These are phyloP conservation scores for Crataegus laevigata DNA, from an alignment of 306 rosid genomes.

Conservation along the genomic window DNA sequence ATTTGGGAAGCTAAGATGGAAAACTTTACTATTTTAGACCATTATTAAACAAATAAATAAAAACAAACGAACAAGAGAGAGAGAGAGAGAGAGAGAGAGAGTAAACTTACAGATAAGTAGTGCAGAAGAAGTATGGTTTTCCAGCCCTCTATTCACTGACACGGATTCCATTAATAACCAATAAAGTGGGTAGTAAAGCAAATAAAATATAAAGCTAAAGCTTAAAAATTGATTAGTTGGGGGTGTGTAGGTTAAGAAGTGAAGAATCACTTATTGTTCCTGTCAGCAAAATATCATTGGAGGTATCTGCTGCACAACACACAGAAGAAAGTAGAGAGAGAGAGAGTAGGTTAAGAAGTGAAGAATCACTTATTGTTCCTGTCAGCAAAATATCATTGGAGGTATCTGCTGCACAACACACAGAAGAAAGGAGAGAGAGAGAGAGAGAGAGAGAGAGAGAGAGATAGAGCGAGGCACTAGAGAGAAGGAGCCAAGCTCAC, in stretches of 20 bases:
- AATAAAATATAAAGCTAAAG: background rate
- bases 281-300: constrained; percentile 36
- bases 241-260: constrained; percentile 22
- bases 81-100: constrained; percentile 5
- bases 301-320: constrained; percentile 16
- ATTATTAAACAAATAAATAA: constrained; percentile 12
- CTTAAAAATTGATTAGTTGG: constrained; percentile 1
- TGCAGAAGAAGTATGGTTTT: constrained; percentile 27
- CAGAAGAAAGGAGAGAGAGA: constrained; percentile 10
- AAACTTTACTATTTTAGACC: constrained; percentile 9
- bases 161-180: constrained; percentile 56
- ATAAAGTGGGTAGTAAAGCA: constrained; percentile 24
- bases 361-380: constrained; percentile 41
- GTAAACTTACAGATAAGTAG: constrained; percentile 20
- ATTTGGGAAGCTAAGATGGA: constrained; percentile 26
- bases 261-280: constrained; percentile 42
- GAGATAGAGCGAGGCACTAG: background rate
- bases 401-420: constrained; percentile 15
- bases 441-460: background rate
- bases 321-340: constrained; percentile 11
- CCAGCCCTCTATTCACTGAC: constrained; percentile 51
- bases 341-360: constrained; percentile 22
- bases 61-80: constrained; percentile 7
- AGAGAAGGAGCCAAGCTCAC: constrained; percentile 14
- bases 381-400: constrained; percentile 35